phyloP scores from a whole-genome alignment of 2,329 filamentous ascomycete species.

The Penicillium sp. region DNA sequence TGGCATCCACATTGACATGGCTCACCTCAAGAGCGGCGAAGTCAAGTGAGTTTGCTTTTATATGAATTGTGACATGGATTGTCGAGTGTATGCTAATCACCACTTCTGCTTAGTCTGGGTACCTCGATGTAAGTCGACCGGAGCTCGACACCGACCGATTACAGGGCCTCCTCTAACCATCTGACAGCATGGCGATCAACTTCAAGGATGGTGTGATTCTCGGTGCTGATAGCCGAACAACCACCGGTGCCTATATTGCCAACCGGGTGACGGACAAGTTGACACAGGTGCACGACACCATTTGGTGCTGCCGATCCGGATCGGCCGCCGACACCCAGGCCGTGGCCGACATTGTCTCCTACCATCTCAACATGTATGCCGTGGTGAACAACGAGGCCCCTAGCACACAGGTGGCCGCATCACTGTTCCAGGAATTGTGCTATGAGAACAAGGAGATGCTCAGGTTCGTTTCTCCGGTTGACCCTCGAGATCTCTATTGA shows the following conservation, averaged over 20 bases:
- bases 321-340: constrained; percentile 97
- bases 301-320: constrained; percentile 98
- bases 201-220: constrained; percentile 98
- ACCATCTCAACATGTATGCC: constrained; percentile 88
- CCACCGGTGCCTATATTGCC: constrained; percentile 95
- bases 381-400: constrained; percentile 84
- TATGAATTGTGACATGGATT: neutral
- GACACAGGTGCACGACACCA: constrained; percentile 95
- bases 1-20: constrained; percentile 99
- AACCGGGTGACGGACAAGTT: constrained; percentile 99
- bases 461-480: constrained; percentile 54
- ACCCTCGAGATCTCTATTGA: neutral
- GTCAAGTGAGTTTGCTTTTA: constrained; percentile 69
- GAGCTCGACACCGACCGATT: constrained; percentile 16
- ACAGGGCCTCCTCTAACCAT: constrained; percentile 26
- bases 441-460: constrained; percentile 94
- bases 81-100: constrained; percentile 29
- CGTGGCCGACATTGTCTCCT: constrained; percentile 95
- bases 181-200: constrained; percentile 86
- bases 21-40: constrained; percentile 95
- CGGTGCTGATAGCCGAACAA: constrained; percentile 93
- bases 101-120: constrained; percentile 61
- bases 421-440: constrained; percentile 96
- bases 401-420: constrained; percentile 89
- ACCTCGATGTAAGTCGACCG: constrained; percentile 76